These are phyloP conservation scores for Aureobasidium lini DNA, from an alignment of 2,329 filamentous ascomycete species.

Conservation along the genomic window DNA sequence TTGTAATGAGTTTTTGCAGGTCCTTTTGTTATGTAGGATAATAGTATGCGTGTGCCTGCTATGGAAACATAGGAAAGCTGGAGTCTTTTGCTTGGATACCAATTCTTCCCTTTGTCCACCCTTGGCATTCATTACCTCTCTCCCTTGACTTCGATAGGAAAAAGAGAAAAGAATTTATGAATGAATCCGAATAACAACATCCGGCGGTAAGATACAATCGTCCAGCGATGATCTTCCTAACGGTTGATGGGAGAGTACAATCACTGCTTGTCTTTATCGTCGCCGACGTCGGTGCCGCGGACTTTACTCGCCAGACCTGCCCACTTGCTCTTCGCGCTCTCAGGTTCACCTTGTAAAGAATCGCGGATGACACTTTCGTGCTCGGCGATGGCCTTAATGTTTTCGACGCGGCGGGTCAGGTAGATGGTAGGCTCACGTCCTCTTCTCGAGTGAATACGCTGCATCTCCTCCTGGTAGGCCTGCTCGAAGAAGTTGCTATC, in stretches of 20 bases:
- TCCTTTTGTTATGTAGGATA: too few relatives aligned
- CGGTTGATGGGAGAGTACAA: background rate
- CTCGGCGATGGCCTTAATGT: constrained; percentile 31
- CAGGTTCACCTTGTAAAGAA: background rate
- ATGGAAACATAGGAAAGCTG: too few relatives aligned
- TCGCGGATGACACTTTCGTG: constrained; percentile 22
- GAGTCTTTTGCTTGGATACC: too few relatives aligned
- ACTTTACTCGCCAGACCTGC: constrained; percentile 26
- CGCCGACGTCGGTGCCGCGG: background rate
- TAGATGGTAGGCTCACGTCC: constrained; percentile 51
- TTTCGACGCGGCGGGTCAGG: constrained; percentile 42
- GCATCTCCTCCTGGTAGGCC: constrained; percentile 76
- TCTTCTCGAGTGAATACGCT: constrained; percentile 54
- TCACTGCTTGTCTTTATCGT: background rate
- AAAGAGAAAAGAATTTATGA: background rate
- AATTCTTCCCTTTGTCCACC: too few relatives aligned
- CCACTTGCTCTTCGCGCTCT: constrained; percentile 19
- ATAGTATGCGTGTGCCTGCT: too few relatives aligned
- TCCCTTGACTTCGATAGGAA: background rate
- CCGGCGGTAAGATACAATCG: background rate
- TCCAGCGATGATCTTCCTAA: background rate
- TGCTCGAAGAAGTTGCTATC: constrained; percentile 85
- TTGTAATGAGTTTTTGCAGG: too few relatives aligned
- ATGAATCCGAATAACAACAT: too few relatives aligned
- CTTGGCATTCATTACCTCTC: too few relatives aligned